These are phyloP conservation scores for Hippophae tibetana DNA, from an alignment of 306 rosid species.

Conservation along the genomic window DNA sequence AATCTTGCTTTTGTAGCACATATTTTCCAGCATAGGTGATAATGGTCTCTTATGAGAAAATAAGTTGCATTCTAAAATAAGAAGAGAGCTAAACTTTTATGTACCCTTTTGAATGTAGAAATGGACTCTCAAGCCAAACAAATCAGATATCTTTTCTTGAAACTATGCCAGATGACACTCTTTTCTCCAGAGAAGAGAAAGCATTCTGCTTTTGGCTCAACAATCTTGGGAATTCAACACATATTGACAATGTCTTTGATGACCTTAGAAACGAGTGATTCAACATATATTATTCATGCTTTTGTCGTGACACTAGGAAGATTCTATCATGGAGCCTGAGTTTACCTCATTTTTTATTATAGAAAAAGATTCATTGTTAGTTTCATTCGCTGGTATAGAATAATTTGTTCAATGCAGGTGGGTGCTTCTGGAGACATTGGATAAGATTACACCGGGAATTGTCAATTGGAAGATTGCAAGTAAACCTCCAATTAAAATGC, in stretches of 20 bases:
- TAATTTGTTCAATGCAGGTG: slow-evolving; percentile 45
- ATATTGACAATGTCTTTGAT: slow-evolving; percentile 90
- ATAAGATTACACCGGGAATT: slow-evolving; percentile 83
- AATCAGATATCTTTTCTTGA: slow-evolving; percentile 73
- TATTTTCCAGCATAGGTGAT: slow-evolving; percentile 90
- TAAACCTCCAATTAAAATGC: slow-evolving; percentile 98
- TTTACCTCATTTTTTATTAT: no score
- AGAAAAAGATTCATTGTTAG: no score
- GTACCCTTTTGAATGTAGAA: slow-evolving; percentile 33
- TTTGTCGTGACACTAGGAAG: no score
- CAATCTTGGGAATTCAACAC: slow-evolving; percentile 64
- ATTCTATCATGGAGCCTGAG: no score
- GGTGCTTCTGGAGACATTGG: slow-evolving; percentile 82
- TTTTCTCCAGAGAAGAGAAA: slow-evolving; percentile 84
- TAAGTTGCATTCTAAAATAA: no score
- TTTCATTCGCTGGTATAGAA: slow-evolving; percentile 4
- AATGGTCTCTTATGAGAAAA: background rate
- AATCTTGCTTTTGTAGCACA: slow-evolving; percentile 97
- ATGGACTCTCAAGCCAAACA: slow-evolving; percentile 76
- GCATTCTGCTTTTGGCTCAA: slow-evolving; percentile 94
- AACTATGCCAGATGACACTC: slow-evolving; percentile 60
- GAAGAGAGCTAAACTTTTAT: no score
- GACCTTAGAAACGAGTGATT: slow-evolving; percentile 77
- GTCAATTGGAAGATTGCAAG: slow-evolving; percentile 90
- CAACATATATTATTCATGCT: no score